A percentile compares a stretch with the other conserved stretches of the same genome.
phyloP scores from a whole-genome alignment of 176 grass and related monocot species.

The Coix lacrymajobi region DNA sequence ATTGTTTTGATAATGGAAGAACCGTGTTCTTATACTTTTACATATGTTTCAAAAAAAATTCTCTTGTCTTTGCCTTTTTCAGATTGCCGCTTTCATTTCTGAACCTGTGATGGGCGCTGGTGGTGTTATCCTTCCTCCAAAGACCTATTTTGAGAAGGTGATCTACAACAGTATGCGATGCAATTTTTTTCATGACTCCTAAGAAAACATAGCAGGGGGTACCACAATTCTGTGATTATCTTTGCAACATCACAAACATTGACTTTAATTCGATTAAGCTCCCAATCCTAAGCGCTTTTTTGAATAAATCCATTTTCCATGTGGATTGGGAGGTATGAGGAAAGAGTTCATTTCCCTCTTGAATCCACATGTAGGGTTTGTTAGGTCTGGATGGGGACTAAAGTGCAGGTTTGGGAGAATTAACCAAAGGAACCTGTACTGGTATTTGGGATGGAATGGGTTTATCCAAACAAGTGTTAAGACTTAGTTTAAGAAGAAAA shows the following conservation, averaged over 20 bases:
- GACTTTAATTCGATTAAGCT: not conserved
- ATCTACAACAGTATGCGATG: not conserved
- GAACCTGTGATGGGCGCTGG: constrained; percentile 98
- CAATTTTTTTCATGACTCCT: not conserved
- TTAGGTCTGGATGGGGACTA: not conserved
- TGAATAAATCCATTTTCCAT: not conserved
- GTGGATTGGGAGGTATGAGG: not conserved
- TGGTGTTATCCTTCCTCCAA: constrained; percentile 90
- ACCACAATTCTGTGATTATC: not conserved
- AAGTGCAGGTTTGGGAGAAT: not conserved
- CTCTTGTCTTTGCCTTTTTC: constrained; percentile 1
- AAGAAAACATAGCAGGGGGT: not conserved
- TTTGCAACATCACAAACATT: not conserved
- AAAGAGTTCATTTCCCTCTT: not conserved
- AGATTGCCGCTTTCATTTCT: constrained; percentile 98
- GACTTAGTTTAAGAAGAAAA: not conserved
- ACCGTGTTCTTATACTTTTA: not conserved
- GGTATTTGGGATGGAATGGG: not conserved
- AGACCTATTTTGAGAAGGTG: constrained; percentile 95
- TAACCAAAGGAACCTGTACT: not conserved
- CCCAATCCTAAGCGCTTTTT: not conserved
- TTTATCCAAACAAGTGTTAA: not conserved
- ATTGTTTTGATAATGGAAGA: not conserved
- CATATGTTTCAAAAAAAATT: not conserved
- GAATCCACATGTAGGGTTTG: not conserved